Evolutionary conservation across 495 filamentous ascomycete genomes (phyloP), one percentile per base, ranked within the genome.

Genomic region (Filosporella fistucella): DNA sequence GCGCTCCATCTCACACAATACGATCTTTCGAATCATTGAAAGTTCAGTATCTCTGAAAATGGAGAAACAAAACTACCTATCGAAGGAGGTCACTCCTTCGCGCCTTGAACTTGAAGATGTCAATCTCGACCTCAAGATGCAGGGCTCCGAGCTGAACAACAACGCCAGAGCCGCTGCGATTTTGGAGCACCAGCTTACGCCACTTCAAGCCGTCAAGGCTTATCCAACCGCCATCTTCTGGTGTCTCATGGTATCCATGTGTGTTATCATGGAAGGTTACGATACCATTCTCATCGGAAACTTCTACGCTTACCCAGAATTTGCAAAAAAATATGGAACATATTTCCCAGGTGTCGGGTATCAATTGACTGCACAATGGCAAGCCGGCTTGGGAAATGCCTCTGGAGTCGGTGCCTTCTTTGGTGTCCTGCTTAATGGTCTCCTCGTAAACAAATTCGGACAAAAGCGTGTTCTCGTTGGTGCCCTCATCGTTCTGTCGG

Each of bases 381-480:
- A 89, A 67, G 66, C 85, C 8, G 85, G 83, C 41, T 65, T 91
- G 26, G 83, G 77, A 50, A 88, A 89, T 58, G 8, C 34, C 22
- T 74, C 70, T 7, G 66, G 68, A 26, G 69, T 70, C 49, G 85
- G 86, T 17, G 84, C 87, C 62, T 80, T 89, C 28, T 76, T 90
- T 45, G 86, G 86, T 49, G 67, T 89, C 8, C 62, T 85, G 34
- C 75, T 88, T 60, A 88, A 86, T 57, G 86, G 86, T 47, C 82
- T 71, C 66, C 74, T 85, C 30, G 85, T 82, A 16, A 84, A 89
- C 52, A 71, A 74, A 3, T 86, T 86, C 54, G 85, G 86, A 22
- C 45, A 49, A 17, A 44, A 41, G 0, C 36, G 80, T 38, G 88
- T 84, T 3, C 75, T 88, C 42, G 80, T 89, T 47, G 70, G 64